Evolutionary conservation across 2,329 filamentous ascomycete species (phyloP).

Genomic region (Arachnopeziza araneosa): DNA sequence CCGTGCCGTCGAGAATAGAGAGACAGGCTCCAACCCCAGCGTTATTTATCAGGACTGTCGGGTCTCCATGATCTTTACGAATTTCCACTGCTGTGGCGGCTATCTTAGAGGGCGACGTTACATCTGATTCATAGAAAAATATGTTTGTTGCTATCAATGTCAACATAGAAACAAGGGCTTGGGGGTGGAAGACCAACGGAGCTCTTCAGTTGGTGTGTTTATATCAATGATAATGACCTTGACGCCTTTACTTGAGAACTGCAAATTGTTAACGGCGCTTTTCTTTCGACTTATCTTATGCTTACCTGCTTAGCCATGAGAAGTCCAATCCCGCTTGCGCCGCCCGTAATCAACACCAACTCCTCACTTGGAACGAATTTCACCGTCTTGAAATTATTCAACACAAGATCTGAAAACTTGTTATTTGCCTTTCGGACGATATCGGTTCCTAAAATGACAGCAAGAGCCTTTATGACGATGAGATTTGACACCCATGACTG

Average conservation of each 20-base stretch:
- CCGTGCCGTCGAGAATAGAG: slow-evolving; percentile 51
- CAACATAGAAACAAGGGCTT: neutral
- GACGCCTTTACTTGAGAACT: slow-evolving; percentile 54
- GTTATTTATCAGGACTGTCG: slow-evolving; percentile 69
- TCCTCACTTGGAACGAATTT: slow-evolving; percentile 60
- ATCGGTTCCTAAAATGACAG: slow-evolving; percentile 43
- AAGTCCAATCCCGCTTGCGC: slow-evolving; percentile 66
- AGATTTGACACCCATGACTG: slow-evolving; percentile 15
- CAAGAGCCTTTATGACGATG: slow-evolving; percentile 14
- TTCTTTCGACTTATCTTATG: too few relatives aligned
- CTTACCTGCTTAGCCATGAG: slow-evolving; percentile 48
- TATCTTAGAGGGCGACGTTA: slow-evolving; percentile 64
- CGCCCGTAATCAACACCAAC: slow-evolving; percentile 70
- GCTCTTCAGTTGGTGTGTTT: slow-evolving; percentile 40
- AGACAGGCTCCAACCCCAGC: slow-evolving; percentile 57
- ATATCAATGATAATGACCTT: slow-evolving; percentile 69
- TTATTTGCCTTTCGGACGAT: slow-evolving; percentile 43
- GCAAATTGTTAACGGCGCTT: too few relatives aligned
- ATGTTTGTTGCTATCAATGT: slow-evolving; percentile 3
- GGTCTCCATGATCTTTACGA: slow-evolving; percentile 50
- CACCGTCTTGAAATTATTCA: slow-evolving; percentile 45
- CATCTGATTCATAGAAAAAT: slow-evolving; percentile 17
- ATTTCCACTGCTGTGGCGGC: slow-evolving; percentile 46
- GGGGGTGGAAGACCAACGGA: slow-evolving; percentile 13
- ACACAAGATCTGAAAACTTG: slow-evolving; percentile 43